These are phyloP conservation scores for Thuidium tamariscinum DNA, from an alignment of 225 moss, liverwort and hornwort genomes.

Conservation along the genomic window DNA sequence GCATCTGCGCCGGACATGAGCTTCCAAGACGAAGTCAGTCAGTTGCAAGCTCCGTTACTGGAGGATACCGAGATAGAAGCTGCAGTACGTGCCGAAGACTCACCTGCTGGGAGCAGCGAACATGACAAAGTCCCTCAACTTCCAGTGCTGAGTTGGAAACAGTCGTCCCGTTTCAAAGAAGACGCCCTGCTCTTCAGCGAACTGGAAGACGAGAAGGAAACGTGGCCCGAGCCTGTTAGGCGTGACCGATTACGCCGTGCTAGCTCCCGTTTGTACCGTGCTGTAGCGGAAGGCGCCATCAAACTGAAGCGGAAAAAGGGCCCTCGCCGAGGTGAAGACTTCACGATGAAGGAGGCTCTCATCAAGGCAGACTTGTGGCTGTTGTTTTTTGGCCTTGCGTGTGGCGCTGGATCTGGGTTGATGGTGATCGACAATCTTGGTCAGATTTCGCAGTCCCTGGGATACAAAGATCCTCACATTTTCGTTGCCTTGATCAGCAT, in stretches of 20 bases:
- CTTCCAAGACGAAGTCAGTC: constrained; percentile 27
- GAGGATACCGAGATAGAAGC: constrained; percentile 24
- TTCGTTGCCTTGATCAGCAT: constrained; percentile 89
- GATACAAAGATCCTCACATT: constrained; percentile 69
- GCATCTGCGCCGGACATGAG: not conserved
- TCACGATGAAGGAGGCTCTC: constrained; percentile 69
- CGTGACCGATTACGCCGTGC: constrained; percentile 23
- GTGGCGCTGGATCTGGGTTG: constrained; percentile 79
- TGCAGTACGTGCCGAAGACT: constrained; percentile 3
- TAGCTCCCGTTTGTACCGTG: constrained; percentile 44
- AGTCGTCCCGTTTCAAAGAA: constrained; percentile 15
- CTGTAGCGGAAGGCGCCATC: constrained; percentile 60
- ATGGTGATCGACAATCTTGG: constrained; percentile 84
- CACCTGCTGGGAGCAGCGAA: constrained; percentile 10
- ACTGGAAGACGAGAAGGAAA: constrained; percentile 68
- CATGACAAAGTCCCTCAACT: not conserved
- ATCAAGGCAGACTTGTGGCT: constrained; percentile 91
- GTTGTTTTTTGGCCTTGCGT: constrained; percentile 52
- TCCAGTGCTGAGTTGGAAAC: not conserved
- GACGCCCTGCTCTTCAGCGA: constrained; percentile 74
- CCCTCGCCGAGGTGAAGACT: constrained; percentile 81
- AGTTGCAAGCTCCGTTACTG: constrained; percentile 40
- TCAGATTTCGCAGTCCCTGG: constrained; percentile 73
- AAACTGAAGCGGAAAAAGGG: constrained; percentile 74
- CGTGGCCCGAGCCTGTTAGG: constrained; percentile 35